Percentiles rank a stretch among this genome's conserved stretches.
phyloP scores from a whole-genome alignment of 441 rosid species.

The Populus trichocarpa region DNA sequence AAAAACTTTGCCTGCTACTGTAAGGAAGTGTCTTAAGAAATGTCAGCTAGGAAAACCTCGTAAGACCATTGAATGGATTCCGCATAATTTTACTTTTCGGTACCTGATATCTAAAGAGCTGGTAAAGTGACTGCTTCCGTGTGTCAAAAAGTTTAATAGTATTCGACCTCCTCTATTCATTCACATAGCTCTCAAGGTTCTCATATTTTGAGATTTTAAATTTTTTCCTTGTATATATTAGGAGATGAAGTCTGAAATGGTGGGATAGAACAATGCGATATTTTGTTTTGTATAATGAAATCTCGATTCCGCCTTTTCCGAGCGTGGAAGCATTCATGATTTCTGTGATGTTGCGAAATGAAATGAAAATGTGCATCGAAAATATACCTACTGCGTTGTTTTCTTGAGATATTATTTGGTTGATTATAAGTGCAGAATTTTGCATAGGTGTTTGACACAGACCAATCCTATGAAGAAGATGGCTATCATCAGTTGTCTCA shows the following conservation, averaged over 20 bases:
- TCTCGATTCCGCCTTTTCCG: neutral
- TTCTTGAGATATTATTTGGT: neutral
- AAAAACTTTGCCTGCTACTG: slow-evolving; percentile 59
- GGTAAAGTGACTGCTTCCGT: slow-evolving; percentile 39
- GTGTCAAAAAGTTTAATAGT: neutral
- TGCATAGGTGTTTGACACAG: neutral
- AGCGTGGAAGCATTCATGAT: neutral
- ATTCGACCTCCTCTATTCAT: neutral
- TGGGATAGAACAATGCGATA: neutral
- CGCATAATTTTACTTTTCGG: slow-evolving; percentile 78
- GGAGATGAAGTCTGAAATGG: neutral
- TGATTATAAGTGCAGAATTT: neutral
- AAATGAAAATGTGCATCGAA: neutral
- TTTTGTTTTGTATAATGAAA: neutral
- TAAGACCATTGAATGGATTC: slow-evolving; percentile 71
- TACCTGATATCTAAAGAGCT: slow-evolving; percentile 80
- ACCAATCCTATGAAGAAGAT: neutral
- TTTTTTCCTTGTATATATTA: neutral
- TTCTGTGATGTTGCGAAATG: neutral
- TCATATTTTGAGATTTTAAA: slow-evolving; percentile 8
- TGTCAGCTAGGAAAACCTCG: slow-evolving; percentile 54
- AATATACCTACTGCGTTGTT: neutral
- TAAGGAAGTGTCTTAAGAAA: slow-evolving; percentile 46
- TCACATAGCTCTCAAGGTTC: slow-evolving; percentile 14
- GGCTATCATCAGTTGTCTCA: neutral